Evolutionary conservation across 1,139 yeast species (phyloP), one percentile per base, ranked within the genome.

Genomic region (Hemisphaericaspora xylanilytica): DNA sequence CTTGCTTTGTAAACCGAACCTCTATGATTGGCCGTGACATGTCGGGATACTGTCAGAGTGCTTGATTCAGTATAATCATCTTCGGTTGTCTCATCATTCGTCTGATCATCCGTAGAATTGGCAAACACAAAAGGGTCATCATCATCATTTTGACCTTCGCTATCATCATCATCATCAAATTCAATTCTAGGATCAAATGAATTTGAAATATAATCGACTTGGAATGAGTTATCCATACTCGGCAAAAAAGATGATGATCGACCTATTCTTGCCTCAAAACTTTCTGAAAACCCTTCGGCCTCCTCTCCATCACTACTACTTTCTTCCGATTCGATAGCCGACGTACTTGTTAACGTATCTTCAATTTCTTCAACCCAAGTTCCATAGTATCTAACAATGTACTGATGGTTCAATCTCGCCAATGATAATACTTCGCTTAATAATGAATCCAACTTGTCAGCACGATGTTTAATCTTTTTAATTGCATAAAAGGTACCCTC

Each of bases 401-500:
- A 89, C 56, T 89, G 97, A 58, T 94, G 97, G 52, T 90, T 92
- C 38, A 94, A 69, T 46, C 98, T 72, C 0, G 97, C 96, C 49
- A 94, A 73, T 5, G 95, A 76, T 74, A 90, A 80, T 0, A 94
- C 98, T 55, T 94, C 98, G 46, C 88, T 87, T 39, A 94, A 65
- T 40, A 92, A 82, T 3, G 85, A 78, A 24, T 95, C 84, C 31
- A 92, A 66, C 46, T 87, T 85, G 46, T 84, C 81, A 25, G 86
- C 84, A 3, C 85, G 78, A 48, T 92, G 96, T 47, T 85, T 80
- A 39, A 94, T 85, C 54, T 89, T 90, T 56, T 94, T 94, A 44
- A 94, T 80, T 0, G 98, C 99, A 60, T 94, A 94, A 51, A 85
- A 86, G 5, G 97, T 76, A 15, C 98, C 97, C 56, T 94, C 99